Conservation (phyloP, 768 basidiomycete species). For the Strobilomyces echinocephalus region DNA sequence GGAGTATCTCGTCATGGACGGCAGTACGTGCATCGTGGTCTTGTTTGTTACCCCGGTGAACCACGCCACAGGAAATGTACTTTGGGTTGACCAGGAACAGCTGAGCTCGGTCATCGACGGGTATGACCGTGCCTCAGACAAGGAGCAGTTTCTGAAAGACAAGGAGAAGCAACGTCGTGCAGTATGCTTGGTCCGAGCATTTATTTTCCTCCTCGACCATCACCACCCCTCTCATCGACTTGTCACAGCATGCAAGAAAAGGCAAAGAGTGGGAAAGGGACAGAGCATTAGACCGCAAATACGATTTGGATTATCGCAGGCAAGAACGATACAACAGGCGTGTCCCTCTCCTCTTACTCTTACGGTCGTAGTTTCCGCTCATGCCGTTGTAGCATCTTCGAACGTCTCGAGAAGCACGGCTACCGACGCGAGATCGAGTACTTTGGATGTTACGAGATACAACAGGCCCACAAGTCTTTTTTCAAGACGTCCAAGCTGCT, state of each 20-base stretch:
- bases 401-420: constrained; percentile 6
- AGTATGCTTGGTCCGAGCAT: neutral
- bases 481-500: constrained; percentile 10
- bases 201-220: neutral
- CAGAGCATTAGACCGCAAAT: neutral
- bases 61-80: neutral
- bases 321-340: neutral
- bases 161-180: neutral
- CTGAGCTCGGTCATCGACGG: neutral
- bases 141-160: neutral
- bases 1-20: neutral
- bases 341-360: neutral
- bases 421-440: constrained; percentile 2
- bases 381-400: constrained; percentile 5
- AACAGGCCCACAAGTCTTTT: neutral
- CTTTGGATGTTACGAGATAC: neutral
- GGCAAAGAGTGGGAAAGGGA: neutral
- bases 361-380: neutral
- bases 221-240: too few relatives aligned
- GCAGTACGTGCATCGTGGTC: neutral
- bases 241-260: neutral
- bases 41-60: neutral
- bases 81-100: neutral
- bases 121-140: neutral
- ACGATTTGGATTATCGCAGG: neutral